A percentile compares a stretch with the other conserved stretches of the same genome.
These are phyloP conservation scores for Sclerotiophoma versabilis DNA, from an alignment of 2,329 filamentous ascomycete genomes.

Conservation along the genomic window DNA sequence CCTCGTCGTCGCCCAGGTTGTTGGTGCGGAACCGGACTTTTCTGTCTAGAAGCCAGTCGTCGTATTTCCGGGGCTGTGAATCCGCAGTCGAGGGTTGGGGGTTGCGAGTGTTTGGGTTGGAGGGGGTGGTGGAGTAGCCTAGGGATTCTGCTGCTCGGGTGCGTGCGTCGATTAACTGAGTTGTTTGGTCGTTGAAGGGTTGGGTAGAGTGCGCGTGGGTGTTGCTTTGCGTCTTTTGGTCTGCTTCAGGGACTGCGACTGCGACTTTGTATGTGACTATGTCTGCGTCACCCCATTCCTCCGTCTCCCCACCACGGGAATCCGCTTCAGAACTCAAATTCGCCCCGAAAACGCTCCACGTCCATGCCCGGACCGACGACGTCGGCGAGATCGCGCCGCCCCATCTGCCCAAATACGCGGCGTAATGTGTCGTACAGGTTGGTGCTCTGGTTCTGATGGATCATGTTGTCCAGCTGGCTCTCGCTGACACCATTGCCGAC, in stretches of 20 bases:
- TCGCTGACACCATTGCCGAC: slow-evolving; percentile 69
- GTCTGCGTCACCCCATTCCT: slow-evolving; percentile 5
- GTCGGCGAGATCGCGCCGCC: slow-evolving; percentile 83
- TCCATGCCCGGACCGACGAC: slow-evolving; percentile 89
- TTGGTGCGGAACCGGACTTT: slow-evolving; percentile 18
- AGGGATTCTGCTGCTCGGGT: slow-evolving; percentile 4
- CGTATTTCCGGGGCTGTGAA: slow-evolving; percentile 1
- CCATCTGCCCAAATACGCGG: slow-evolving; percentile 97
- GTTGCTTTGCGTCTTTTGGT: too few relatives aligned
- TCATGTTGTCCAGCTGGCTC: slow-evolving; percentile 81
- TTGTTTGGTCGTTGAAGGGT: too few relatives aligned
- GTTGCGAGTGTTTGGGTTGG: too few relatives aligned
- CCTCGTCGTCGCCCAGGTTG: slow-evolving; percentile 21
- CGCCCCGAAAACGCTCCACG: slow-evolving; percentile 83
- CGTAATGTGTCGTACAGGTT: slow-evolving; percentile 95
- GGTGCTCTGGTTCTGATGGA: slow-evolving; percentile 93
- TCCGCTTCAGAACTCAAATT: slow-evolving; percentile 79
- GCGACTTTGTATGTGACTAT: not conserved
- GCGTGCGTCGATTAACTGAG: too few relatives aligned
- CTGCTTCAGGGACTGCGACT: not conserved
- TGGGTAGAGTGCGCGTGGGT: too few relatives aligned
- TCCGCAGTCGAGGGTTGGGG: too few relatives aligned
- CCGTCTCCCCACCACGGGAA: slow-evolving; percentile 1
- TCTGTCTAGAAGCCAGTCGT: slow-evolving; percentile 28
- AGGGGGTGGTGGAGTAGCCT: not conserved